Evolutionary conservation across 2,329 filamentous ascomycete genomes (phyloP).

Genomic region (Zasmidium cellare): DNA sequence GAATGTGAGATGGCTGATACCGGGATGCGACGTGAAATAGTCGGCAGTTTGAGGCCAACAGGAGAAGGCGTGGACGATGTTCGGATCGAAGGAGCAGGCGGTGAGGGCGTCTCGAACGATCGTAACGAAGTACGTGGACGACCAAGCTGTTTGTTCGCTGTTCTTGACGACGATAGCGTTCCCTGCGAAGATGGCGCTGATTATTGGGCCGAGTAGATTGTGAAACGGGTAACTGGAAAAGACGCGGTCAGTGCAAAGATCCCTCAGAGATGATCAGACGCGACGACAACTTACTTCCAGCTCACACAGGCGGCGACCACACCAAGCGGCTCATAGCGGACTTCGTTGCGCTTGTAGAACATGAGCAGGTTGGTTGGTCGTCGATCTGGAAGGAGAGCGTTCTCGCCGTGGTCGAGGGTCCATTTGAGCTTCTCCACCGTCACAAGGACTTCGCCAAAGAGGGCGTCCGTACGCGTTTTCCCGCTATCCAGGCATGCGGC

Average conservation of each 20-base stretch:
- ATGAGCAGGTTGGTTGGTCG: conserved; percentile 89
- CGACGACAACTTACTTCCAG: conserved; percentile 74
- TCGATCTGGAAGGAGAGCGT: conserved; percentile 67
- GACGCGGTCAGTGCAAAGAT: conserved; percentile 4
- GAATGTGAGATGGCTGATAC: conserved; percentile 88
- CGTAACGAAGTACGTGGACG: conserved; percentile 74
- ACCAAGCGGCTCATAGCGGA: conserved; percentile 87
- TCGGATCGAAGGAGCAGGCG: conserved; percentile 78
- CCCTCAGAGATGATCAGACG: background rate
- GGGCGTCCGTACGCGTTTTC: conserved; percentile 93
- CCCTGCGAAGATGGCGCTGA: conserved; percentile 85
- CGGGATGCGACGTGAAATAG: conserved; percentile 80
- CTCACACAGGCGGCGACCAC: conserved; percentile 90
- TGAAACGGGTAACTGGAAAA: conserved; percentile 62
- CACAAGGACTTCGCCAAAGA: conserved; percentile 90
- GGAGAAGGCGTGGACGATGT: conserved; percentile 78
- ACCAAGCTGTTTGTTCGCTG: conserved; percentile 96
- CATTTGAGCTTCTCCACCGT: conserved; percentile 92
- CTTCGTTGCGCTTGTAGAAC: conserved; percentile 91
- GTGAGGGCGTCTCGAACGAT: conserved; percentile 77
- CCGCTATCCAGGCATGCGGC: conserved; percentile 89
- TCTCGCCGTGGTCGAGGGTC: conserved; percentile 89
- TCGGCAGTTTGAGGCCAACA: conserved; percentile 85
- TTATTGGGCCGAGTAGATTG: conserved; percentile 88
- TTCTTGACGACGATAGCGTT: conserved; percentile 92